phyloP scores from a whole-genome alignment of 331 rosid genomes.

The Quercus tomentella region DNA sequence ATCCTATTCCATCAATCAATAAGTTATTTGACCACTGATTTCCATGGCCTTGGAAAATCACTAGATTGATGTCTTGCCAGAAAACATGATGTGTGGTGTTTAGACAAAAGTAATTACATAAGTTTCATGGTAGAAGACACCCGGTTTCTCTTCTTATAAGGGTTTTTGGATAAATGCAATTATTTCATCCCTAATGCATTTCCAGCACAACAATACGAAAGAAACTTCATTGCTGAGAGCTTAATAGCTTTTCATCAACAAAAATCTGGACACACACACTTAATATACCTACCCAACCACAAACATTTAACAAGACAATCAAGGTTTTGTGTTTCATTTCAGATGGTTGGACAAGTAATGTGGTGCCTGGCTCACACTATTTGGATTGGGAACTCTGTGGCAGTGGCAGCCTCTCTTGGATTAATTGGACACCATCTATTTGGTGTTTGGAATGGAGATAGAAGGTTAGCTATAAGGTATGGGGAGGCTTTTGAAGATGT shows the following conservation, averaged over 20 bases:
- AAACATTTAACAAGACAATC: not conserved
- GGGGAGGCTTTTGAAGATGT: conserved; percentile 64
- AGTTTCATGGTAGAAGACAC: not conserved
- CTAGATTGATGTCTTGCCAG: not conserved
- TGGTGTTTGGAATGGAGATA: conserved; percentile 97
- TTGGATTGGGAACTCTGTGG: conserved; percentile 94
- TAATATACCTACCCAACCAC: not conserved
- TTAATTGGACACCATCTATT: conserved; percentile 87
- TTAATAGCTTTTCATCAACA: not conserved
- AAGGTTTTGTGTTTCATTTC: conserved; percentile 17
- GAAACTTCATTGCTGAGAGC: not conserved
- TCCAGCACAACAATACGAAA: not conserved
- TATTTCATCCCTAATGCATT: not conserved
- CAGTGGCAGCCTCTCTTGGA: conserved; percentile 83
- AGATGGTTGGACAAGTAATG: conserved; percentile 94
- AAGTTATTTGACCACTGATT: not conserved
- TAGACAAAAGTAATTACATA: not conserved
- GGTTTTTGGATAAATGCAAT: not conserved
- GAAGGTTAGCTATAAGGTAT: conserved; percentile 54
- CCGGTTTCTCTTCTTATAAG: not conserved
- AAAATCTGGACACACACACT: not conserved
- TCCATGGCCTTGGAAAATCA: not conserved
- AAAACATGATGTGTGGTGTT: not conserved
- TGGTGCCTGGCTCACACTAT: conserved; percentile 96
- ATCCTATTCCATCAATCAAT: not conserved